Evolutionary conservation across 108 stramenopile genomes (phyloP), one percentile per base, ranked within the genome.

Genomic region (Cyclotella baltica): DNA sequence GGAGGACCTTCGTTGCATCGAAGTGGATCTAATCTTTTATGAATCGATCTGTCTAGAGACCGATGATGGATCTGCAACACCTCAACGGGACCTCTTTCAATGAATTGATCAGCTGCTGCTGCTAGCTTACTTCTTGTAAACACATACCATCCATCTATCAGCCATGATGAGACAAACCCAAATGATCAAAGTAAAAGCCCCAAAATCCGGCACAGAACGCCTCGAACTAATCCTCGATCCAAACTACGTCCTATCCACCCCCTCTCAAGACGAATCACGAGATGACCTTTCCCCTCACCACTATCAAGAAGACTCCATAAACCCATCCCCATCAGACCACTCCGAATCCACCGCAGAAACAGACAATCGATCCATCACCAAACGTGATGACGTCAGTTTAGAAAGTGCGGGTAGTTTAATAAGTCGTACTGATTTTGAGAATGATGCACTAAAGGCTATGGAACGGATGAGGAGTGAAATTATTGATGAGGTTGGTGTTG

Each of bases 161-260:
- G 10, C 40, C 23, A 43, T 46, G 35, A 13, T 4, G 0, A 34
- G 8, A 1, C 3, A 37, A 8, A 31, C 51, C 13, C 20, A 70
- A 35, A 35, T 52, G 25, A 35, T 70, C 55, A 70, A 70, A 40
- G 56, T 70, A 6, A 70, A 70, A 25, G 52, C 70, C 1, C 70
- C 70, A 3, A 70, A 70, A 56, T 55, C 52, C 22, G 53, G 55
- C 2, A 34, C 70, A 20, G 70, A 70, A 38, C 70, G 70, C 0
- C 56, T 70, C 36, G 70, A 70, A 23, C 70, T 70, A 53, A 55
- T 70, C 23, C 70, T 70, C 6, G 53, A 56, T 27, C 33, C 53
- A 19, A 40, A 57, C 1, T 57, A 34, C 40, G 46, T 22, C 43
- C 38, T 43, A 15, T 18, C 64, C 23, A 11, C 53, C 53, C 36